A percentile compares a stretch with the other conserved stretches of the same genome.
These are phyloP conservation scores for Fusarium pseudoanthophilum DNA, from an alignment of 2,329 filamentous ascomycete genomes.

Conservation along the genomic window DNA sequence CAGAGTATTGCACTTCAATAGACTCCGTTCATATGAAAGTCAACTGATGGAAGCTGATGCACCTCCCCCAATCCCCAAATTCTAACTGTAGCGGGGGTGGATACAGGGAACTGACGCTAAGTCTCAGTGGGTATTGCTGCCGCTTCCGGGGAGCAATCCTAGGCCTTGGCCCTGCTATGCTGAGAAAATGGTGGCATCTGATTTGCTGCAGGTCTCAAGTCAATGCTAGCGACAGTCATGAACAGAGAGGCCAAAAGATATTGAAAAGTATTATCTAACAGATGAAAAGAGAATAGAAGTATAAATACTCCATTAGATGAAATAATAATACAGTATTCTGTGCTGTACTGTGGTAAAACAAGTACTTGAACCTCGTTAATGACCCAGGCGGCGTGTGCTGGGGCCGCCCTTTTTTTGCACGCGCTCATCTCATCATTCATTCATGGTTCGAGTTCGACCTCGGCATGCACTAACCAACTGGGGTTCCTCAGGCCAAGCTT, in stretches of 20 bases:
- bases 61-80: slow-evolving; percentile 23
- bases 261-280: not conserved
- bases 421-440: slow-evolving; percentile 22
- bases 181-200: slow-evolving; percentile 44
- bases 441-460: slow-evolving; percentile 39
- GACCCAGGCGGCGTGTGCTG: not conserved
- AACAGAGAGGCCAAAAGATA: not conserved
- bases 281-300: not conserved
- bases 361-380: not conserved
- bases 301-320: not conserved
- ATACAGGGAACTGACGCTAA: slow-evolving; percentile 32
- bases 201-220: slow-evolving; percentile 34
- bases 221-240: slow-evolving; percentile 4
- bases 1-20: not conserved
- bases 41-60: not conserved
- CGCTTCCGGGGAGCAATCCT: slow-evolving; percentile 38
- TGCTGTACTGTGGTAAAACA: not conserved
- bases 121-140: slow-evolving; percentile 32
- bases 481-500: not conserved
- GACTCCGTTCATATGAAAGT: not conserved
- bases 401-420: slow-evolving; percentile 15
- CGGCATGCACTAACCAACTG: slow-evolving; percentile 28
- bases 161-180: slow-evolving; percentile 22
- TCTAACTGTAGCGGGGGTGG: slow-evolving; percentile 33
- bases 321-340: too few relatives aligned